These are phyloP conservation scores for Diaporthe sp. DNA, from an alignment of 2,329 filamentous ascomycete genomes.

Conservation along the genomic window DNA sequence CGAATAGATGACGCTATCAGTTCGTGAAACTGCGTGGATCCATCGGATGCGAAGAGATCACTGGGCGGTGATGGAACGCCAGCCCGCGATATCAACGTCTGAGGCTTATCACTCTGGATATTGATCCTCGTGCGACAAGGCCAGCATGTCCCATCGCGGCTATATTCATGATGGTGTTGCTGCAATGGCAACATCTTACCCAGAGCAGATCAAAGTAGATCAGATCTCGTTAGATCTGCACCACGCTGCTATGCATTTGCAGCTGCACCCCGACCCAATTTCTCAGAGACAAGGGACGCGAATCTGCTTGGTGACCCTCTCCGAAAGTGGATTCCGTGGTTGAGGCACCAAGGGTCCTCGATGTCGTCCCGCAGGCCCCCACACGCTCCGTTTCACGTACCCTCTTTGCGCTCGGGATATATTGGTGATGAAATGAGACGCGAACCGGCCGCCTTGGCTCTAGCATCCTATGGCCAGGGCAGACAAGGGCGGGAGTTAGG, in stretches of 20 bases:
- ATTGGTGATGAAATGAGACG: conserved; percentile 7
- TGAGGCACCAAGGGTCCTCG: background rate
- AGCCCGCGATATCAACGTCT: background rate
- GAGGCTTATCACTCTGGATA: background rate
- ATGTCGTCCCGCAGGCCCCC: conserved; percentile 8
- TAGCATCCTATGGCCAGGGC: background rate
- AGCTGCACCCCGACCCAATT: background rate
- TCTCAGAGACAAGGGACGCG: conserved; percentile 21
- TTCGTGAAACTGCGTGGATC: conserved; percentile 34
- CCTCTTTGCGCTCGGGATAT: conserved; percentile 1
- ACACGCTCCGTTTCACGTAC: conserved; percentile 2
- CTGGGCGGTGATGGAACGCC: background rate
- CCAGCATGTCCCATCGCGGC: background rate
- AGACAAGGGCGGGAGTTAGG: background rate
- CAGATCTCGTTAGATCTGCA: background rate
- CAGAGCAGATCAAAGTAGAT: background rate
- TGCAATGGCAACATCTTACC: background rate
- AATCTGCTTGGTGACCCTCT: conserved; percentile 15
- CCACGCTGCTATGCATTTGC: background rate
- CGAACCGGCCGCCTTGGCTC: background rate
- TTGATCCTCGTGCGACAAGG: too few relatives aligned
- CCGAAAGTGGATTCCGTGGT: conserved; percentile 9
- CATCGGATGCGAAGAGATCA: background rate
- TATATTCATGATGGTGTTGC: background rate
- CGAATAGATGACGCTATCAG: conserved; percentile 32